Evolutionary conservation across 768 basidiomycete genomes (phyloP).

Genomic region (Mrakia hoshinonis): DNA sequence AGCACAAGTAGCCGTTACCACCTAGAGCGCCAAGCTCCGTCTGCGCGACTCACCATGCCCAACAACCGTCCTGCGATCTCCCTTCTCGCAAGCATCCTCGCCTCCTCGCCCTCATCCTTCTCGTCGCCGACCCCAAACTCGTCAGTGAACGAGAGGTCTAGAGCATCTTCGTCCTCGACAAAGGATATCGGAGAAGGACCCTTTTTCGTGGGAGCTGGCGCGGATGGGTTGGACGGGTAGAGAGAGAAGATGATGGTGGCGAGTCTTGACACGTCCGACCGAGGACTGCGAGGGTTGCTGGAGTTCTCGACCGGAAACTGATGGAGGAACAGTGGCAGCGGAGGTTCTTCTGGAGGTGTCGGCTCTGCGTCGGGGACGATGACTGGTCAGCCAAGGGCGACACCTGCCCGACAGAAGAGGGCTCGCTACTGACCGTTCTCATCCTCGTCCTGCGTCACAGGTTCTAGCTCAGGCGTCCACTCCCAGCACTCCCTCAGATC

Average conservation of each 20-base stretch:
- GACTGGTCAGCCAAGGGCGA: too few relatives aligned
- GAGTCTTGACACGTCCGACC: not conserved
- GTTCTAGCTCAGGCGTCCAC: not conserved
- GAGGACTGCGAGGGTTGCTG: not conserved
- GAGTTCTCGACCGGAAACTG: not conserved
- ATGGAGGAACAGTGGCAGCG: not conserved
- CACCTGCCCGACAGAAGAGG: too few relatives aligned
- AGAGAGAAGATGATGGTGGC: not conserved
- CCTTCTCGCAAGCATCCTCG: not conserved
- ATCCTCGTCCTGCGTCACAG: not conserved
- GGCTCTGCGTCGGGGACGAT: too few relatives aligned
- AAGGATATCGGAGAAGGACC: too few relatives aligned
- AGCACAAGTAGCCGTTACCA: not conserved
- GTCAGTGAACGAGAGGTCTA: not conserved
- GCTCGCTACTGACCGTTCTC: not conserved
- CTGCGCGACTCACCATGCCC: constrained; percentile 1
- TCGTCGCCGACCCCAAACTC: not conserved
- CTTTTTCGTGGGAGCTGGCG: not conserved
- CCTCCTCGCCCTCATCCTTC: not conserved
- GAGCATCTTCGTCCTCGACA: not conserved
- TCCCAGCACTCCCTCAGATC: constrained; percentile 2
- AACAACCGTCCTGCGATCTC: not conserved
- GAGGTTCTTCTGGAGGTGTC: not conserved
- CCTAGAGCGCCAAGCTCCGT: not conserved
- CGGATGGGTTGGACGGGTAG: not conserved